These are phyloP conservation scores for Cryptosporidium ubiquitum DNA, from an alignment of 169 alveolate species.

Conservation along the genomic window DNA sequence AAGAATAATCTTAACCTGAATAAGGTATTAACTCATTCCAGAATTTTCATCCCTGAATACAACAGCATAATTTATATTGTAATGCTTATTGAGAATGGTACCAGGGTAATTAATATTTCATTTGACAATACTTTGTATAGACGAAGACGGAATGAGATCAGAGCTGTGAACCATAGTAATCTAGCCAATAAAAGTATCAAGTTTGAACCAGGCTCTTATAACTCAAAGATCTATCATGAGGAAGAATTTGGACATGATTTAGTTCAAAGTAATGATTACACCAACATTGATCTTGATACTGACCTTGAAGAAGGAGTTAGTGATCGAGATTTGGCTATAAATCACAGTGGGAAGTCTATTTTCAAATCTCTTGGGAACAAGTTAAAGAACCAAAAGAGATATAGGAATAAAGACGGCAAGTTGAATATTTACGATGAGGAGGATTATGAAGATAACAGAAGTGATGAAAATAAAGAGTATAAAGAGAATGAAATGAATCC, in stretches of 20 bases:
- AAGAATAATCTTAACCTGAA: not conserved
- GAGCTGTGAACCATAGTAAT: not conserved
- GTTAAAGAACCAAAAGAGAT: not conserved
- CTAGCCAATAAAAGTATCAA: not conserved
- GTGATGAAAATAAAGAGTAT: not conserved
- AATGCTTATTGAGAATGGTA: slow-evolving; percentile 44
- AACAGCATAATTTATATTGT: slow-evolving; percentile 26
- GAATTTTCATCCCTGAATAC: slow-evolving; percentile 26
- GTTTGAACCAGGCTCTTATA: not conserved
- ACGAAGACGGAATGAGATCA: slow-evolving; percentile 31
- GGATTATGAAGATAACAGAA: not conserved
- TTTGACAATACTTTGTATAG: slow-evolving; percentile 32
- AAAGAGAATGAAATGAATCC: not conserved
- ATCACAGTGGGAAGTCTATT: slow-evolving; percentile 2
- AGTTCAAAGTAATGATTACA: not conserved
- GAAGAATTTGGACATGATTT: not conserved
- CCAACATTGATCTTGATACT: not conserved
- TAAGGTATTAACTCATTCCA: slow-evolving; percentile 45
- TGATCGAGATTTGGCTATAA: not conserved
- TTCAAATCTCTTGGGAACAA: slow-evolving; percentile 13
- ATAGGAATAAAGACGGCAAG: not conserved
- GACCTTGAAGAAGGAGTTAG: not conserved
- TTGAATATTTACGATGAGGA: not conserved
- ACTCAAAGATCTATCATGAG: not conserved
- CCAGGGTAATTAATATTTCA: slow-evolving; percentile 51